phyloP scores from a whole-genome alignment of 1,139 yeast genomes.

The Sugiyamaella neomexicana region DNA sequence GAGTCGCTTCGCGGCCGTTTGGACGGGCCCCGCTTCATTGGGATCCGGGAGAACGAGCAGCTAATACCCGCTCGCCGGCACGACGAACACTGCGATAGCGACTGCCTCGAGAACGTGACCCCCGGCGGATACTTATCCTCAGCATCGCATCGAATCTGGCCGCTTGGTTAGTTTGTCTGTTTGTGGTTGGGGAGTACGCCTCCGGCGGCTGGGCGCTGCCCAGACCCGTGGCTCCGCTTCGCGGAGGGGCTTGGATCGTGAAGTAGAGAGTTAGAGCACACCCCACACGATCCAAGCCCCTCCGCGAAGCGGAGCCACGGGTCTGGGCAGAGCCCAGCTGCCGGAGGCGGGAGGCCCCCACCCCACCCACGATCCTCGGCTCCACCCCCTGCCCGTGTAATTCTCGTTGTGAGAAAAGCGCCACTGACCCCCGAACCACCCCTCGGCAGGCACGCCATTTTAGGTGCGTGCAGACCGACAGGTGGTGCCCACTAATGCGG shows the following conservation, averaged over 20 bases:
- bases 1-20: conserved; percentile 34
- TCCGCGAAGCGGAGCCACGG: not conserved
- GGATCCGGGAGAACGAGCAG: conserved; percentile 45
- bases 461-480: not conserved
- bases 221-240: too few relatives aligned
- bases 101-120: conserved; percentile 20
- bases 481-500: conserved; percentile 8
- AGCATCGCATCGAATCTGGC: conserved; percentile 45
- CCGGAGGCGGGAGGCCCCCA: conserved; percentile 6
- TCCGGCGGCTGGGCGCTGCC: too few relatives aligned
- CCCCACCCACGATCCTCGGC: conserved; percentile 17
- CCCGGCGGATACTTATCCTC: conserved; percentile 34
- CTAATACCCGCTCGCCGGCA: conserved; percentile 43
- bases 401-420: conserved; percentile 2
- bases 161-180: too few relatives aligned
- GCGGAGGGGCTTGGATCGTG: too few relatives aligned
- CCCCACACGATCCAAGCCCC: too few relatives aligned
- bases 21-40: conserved; percentile 47
- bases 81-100: conserved; percentile 39
- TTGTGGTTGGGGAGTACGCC: too few relatives aligned
- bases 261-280: too few relatives aligned
- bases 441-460: conserved; percentile 1
- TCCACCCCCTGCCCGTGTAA: conserved; percentile 15
- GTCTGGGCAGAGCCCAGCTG: not conserved
- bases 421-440: not conserved